These are phyloP conservation scores for Agaricus blazei DNA, from an alignment of 768 basidiomycete species.

Conservation along the genomic window DNA sequence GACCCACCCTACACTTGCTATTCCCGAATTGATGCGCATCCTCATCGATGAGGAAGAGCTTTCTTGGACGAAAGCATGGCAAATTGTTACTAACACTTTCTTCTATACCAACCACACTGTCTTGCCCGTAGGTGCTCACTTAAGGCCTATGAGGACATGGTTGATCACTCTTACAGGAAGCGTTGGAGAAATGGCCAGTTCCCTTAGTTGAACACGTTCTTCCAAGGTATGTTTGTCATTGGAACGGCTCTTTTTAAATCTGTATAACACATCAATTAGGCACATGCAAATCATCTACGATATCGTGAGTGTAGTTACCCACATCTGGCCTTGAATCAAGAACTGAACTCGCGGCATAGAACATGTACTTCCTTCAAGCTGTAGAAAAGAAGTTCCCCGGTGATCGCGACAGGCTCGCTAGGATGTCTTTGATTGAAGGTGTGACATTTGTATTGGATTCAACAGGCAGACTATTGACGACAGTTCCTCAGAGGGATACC, in stretches of 20 bases:
- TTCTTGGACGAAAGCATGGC: conserved; percentile 81
- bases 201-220: conserved; percentile 80
- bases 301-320: conserved; percentile 48
- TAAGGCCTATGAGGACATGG: neutral
- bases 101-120: conserved; percentile 97
- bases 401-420: conserved; percentile 69
- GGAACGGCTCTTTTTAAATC: neutral
- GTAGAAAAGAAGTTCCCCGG: conserved; percentile 90
- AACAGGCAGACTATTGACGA: neutral
- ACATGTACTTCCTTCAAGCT: conserved; percentile 71
- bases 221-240: conserved; percentile 47
- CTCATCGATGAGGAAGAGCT: conserved; percentile 90
- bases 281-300: conserved; percentile 93
- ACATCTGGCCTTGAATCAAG: neutral
- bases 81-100: conserved; percentile 84
- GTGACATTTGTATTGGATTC: neutral
- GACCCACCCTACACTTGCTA: conserved; percentile 94
- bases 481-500: conserved; percentile 62
- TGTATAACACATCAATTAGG: conserved; percentile 23
- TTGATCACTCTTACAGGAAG: conserved; percentile 45
- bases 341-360: conserved; percentile 25
- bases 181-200: conserved; percentile 90
- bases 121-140: conserved; percentile 53
- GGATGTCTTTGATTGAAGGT: conserved; percentile 94
- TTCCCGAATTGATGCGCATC: conserved; percentile 93